Base-by-base conservation (phyloP, 257 asterid species). In the Galeopsis tetrahit region DNA sequence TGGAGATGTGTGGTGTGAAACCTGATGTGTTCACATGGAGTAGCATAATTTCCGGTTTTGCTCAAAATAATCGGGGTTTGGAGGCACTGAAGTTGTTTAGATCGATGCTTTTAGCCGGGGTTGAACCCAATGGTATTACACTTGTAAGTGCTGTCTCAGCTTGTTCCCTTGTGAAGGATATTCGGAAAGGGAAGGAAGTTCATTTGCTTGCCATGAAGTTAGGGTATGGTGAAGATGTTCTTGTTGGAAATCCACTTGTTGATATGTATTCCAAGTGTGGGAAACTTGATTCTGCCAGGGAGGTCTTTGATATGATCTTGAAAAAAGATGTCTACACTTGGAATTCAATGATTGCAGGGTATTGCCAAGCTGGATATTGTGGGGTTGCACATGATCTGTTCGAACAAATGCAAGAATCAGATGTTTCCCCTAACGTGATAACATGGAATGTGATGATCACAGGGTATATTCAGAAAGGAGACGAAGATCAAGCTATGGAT, bases 1-100 rank as follows among this genome's bases (percentile, higher is more conserved):
- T 90, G 98, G 80, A 82, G 77, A 69, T 56, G 31, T 52, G 44
- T 67, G 88, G 93, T 8, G 55, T 79, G 36, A 34, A 56, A 51
- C 96, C 96, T 0, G 98, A 90, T 85, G 88, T 90, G 28, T 88
- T 80, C 63, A 92, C 96, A 39, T 92, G 98, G 96, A 85, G 88
- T 31, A 81, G 85, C 61, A 56, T 88, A 82, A 85, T 90, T 49
- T 88, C 86, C 32, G 98, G 96, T 46, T 81, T 88, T 76, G 84
- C 88, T 21, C 93, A 80, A 39, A 81, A 82, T 82, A 84, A 85
- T 72, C 71, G 77, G 60, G 82, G 85, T 48, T 68, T 61, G 32
- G 88, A 80, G 75, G 96, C 94, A 1, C 77, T 82, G 21, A 79
- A 73, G 8, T 77, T 87, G 79, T 90, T 89, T 64, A 14, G 40